Conservation (phyloP, 345 rosid genomes). For the Melastoma malabathricum region DNA sequence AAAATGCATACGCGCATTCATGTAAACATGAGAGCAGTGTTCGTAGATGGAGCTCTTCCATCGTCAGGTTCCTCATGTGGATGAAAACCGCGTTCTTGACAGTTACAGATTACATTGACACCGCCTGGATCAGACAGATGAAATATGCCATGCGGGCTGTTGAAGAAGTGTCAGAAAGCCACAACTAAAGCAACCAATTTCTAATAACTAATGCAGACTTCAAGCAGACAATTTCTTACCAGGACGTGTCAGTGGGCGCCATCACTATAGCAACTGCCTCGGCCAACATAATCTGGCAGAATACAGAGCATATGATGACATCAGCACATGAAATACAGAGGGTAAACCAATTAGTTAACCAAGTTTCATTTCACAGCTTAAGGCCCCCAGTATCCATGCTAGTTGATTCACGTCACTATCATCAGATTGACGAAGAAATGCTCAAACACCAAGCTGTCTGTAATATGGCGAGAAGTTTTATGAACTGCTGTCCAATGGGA, state of each 20-base stretch:
- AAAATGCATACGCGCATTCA: conserved; percentile 52
- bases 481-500: not conserved
- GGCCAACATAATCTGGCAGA: conserved; percentile 70
- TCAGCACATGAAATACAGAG: not conserved
- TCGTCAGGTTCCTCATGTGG: conserved; percentile 87
- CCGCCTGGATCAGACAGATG: conserved; percentile 92
- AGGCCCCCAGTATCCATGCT: too few species aligned
- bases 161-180: not conserved
- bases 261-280: conserved; percentile 90
- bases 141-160: conserved; percentile 88
- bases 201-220: not conserved
- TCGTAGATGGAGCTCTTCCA: conserved; percentile 76
- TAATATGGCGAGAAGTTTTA: not conserved
- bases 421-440: too few species aligned
- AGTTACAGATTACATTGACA: conserved; percentile 70
- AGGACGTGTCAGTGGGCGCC: conserved; percentile 87
- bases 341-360: not conserved
- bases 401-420: too few species aligned
- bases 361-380: too few species aligned
- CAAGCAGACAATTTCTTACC: conserved; percentile 18
- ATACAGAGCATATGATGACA: conserved; percentile 2
- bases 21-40: conserved; percentile 84
- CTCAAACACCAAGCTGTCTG: too few species aligned
- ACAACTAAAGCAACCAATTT: too few species aligned
- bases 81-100: conserved; percentile 94